phyloP scores from a whole-genome alignment of 2,329 filamentous ascomycete species.

The Fusarium austroafricanum region DNA sequence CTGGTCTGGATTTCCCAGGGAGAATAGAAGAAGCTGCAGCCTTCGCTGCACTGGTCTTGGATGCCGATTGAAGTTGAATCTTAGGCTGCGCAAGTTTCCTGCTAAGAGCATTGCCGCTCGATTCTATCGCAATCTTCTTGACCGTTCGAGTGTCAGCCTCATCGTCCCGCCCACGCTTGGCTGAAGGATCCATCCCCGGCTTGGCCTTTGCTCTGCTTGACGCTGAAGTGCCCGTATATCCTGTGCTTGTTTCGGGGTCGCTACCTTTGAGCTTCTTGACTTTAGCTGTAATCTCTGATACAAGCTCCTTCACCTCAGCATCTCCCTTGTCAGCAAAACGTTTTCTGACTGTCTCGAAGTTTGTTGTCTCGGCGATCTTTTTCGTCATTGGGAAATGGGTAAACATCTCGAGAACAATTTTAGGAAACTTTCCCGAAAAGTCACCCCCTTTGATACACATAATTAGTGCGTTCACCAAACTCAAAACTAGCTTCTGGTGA shows the following conservation, averaged over 20 bases:
- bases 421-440: conserved; percentile 65
- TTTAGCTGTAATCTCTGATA: conserved; percentile 67
- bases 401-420: conserved; percentile 69
- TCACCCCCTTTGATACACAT: conserved; percentile 65
- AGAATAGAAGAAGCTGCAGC: conserved; percentile 53
- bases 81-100: conserved; percentile 56
- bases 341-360: conserved; percentile 73
- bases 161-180: conserved; percentile 56
- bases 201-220: conserved; percentile 54
- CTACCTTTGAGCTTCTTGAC: conserved; percentile 55
- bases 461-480: conserved; percentile 65
- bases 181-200: conserved; percentile 43
- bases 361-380: conserved; percentile 71
- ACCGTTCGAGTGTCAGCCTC: conserved; percentile 54
- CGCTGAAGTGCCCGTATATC: conserved; percentile 55
- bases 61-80: conserved; percentile 46
- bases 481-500: conserved; percentile 67
- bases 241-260: conserved; percentile 52
- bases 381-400: conserved; percentile 71
- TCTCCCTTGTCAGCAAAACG: conserved; percentile 74
- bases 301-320: conserved; percentile 70
- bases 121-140: conserved; percentile 58
- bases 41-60: conserved; percentile 50
- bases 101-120: conserved; percentile 52
- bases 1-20: conserved; percentile 61